These are phyloP conservation scores for Marasmius fiardii DNA, from an alignment of 1,284 basidiomycete genomes.

Conservation along the genomic window DNA sequence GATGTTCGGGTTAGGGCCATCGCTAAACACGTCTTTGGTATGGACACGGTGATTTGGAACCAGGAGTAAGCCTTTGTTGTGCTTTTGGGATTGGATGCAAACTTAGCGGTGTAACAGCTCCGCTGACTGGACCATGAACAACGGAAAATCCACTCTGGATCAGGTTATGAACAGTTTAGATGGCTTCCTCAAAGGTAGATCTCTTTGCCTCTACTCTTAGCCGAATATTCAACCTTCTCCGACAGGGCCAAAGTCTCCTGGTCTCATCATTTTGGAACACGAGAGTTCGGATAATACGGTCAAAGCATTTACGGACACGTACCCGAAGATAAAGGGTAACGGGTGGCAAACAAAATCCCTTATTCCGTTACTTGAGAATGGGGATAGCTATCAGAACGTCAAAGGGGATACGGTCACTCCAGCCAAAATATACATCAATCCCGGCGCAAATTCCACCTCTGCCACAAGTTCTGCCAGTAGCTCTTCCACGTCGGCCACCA, in stretches of 20 bases:
- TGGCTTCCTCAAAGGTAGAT: constrained; percentile 50
- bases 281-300: constrained; percentile 70
- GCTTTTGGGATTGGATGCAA: neutral
- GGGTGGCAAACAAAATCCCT: constrained; percentile 68
- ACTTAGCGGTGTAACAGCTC: constrained; percentile 41
- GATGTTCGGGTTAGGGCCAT: constrained; percentile 74
- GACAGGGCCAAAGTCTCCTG: constrained; percentile 62
- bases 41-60: constrained; percentile 80
- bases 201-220: neutral
- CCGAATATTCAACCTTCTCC: constrained; percentile 13
- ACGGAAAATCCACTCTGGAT: constrained; percentile 38
- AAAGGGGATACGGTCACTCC: neutral
- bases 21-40: constrained; percentile 67
- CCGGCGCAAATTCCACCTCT: neutral
- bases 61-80: constrained; percentile 50
- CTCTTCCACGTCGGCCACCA: neutral
- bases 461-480: neutral
- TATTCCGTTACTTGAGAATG: constrained; percentile 38
- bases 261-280: constrained; percentile 82
- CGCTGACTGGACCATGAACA: constrained; percentile 59
- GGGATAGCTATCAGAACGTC: constrained; percentile 49
- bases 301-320: constrained; percentile 66
- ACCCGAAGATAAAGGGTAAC: constrained; percentile 57
- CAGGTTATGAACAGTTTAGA: constrained; percentile 45
- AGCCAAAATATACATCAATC: neutral